Evolutionary conservation across 768 basidiomycete species (phyloP), one percentile per base, ranked within the genome.

Genomic region (Leucocoprinus sp.): DNA sequence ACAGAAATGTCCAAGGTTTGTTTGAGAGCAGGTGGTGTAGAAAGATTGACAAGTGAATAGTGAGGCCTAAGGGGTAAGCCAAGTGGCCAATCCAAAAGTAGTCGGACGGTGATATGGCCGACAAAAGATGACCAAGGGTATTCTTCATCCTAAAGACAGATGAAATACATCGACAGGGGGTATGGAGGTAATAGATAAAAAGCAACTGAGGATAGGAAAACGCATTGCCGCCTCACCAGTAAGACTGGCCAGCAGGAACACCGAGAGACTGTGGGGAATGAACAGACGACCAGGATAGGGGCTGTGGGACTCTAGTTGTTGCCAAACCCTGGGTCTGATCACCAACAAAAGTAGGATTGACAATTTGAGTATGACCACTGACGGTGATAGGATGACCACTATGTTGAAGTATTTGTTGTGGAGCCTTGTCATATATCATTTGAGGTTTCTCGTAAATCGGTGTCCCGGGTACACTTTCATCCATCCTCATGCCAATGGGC

Each of bases 31-130:
- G n/a, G n/a, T n/a, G n/a, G n/a, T n/a, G 40, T 47, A 38, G 29
- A 38, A 47, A 47, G 36, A 34, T 35, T 37, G 36, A 45, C 37
- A 35, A 5, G 18, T 22, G 11, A 11, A 9, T n/a, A 18, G 37
- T 11, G 26, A 27, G 11, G 11, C 26, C 26, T 27, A 11, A 5
- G 26, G n/a, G 21, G 27, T 37, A 43, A 15, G 18, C 33, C 11
- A 26, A 40, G 28, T 47, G 37, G 40, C 38, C 31, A 40, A 26
- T 22, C 45, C 45, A 46, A 46, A 46, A 46, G 37, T 29, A 40
- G 38, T 24, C 31, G 38, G 43, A 40, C 4, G 15, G 22, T 47
- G 45, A 41, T 39, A 17, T 15, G 22, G 17, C 22, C 18, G 24
- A 26, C 8, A 24, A 23, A 43, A 35, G 19, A 24, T 9, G 7